phyloP scores from a whole-genome alignment of 2,329 filamentous ascomycete species.

The Aspergillus sp. region DNA sequence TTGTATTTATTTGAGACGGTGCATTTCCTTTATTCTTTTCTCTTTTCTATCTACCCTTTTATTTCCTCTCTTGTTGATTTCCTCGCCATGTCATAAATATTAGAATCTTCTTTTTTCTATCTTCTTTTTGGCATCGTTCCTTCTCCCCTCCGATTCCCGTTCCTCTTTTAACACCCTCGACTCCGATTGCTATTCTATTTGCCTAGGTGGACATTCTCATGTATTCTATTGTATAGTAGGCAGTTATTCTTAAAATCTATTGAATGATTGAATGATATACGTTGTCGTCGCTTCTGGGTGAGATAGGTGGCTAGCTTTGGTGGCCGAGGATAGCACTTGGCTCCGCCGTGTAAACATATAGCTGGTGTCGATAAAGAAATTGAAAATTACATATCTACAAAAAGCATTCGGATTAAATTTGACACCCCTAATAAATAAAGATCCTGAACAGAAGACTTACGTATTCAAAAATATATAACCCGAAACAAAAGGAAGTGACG shows the following conservation, averaged over 20 bases:
- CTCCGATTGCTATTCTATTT: not conserved
- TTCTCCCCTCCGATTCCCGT: constrained; percentile 2
- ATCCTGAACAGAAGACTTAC: too few species aligned
- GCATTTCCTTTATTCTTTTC: constrained; percentile 18
- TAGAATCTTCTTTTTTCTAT: constrained; percentile 12
- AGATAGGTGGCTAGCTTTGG: too few species aligned
- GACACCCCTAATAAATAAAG: too few species aligned
- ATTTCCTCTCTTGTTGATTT: constrained; percentile 12
- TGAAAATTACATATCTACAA: too few species aligned
- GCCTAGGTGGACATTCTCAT: constrained; percentile 7
- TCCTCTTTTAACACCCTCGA: not conserved
- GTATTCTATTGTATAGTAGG: constrained; percentile 25
- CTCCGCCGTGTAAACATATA: too few species aligned
- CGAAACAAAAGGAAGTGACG: not conserved
- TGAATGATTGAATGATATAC: not conserved
- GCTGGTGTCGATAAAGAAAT: too few species aligned
- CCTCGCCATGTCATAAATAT: constrained; percentile 17
- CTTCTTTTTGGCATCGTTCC: constrained; percentile 1
- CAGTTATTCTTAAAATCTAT: constrained; percentile 5
- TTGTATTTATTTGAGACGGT: constrained; percentile 23
- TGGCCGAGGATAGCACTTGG: too few species aligned
- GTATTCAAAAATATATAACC: too few species aligned
- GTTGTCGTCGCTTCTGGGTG: too few species aligned
- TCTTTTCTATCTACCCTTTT: constrained; percentile 19
- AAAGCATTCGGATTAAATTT: too few species aligned